Conservation (phyloP, 2,329 filamentous ascomycete genomes). For the Monosporascus sp. region DNA sequence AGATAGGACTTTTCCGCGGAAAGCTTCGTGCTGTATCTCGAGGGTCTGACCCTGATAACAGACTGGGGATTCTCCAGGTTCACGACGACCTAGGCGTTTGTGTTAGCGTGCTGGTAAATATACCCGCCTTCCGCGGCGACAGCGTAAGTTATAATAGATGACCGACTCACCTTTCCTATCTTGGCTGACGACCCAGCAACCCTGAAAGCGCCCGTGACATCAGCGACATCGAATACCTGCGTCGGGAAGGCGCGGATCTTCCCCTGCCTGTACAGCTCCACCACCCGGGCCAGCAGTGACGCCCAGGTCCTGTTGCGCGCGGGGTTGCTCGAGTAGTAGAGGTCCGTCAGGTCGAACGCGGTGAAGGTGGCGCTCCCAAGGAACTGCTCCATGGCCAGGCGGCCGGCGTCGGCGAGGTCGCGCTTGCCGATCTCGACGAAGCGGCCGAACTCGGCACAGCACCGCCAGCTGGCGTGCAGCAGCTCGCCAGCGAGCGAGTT, state of each 20-base stretch:
- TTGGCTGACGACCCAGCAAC: no score
- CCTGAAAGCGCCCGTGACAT: neutral
- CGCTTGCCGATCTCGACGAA: slow-evolving; percentile 35
- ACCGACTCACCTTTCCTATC: no score
- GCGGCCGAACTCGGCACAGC: slow-evolving; percentile 29
- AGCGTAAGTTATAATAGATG: no score
- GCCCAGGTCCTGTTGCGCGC: neutral
- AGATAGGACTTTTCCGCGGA: slow-evolving; percentile 4
- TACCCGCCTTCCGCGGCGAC: no score
- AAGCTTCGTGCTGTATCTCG: neutral
- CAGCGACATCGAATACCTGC: neutral
- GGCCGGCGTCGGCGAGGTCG: slow-evolving; percentile 27
- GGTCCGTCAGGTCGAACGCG: slow-evolving; percentile 28
- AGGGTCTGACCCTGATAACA: neutral
- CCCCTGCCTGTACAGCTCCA: neutral
- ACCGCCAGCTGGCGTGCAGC: slow-evolving; percentile 22
- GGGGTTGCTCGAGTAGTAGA: slow-evolving; percentile 1
- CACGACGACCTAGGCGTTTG: no score
- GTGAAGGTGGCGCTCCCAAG: slow-evolving; percentile 32
- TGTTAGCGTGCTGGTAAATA: no score
- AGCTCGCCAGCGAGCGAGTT: slow-evolving; percentile 8
- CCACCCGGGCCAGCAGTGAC: neutral
- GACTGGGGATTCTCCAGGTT: no score
- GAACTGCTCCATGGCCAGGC: slow-evolving; percentile 33
- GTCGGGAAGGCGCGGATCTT: neutral